These are phyloP conservation scores for Serendipita sp. DNA, from an alignment of 768 basidiomycete species.

Conservation along the genomic window DNA sequence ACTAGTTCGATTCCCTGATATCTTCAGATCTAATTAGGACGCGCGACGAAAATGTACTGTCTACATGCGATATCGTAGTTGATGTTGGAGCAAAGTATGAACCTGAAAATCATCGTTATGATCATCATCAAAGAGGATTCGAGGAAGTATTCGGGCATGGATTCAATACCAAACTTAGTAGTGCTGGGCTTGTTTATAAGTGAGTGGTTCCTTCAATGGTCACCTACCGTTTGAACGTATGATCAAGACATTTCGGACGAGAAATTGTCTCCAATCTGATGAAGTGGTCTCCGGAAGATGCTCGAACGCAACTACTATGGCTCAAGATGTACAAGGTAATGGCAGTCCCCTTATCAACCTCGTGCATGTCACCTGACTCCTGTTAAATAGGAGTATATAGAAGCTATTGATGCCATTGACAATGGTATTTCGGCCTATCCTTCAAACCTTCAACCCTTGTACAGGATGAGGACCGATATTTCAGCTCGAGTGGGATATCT, in stretches of 20 bases:
- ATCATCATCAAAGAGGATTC: constrained; percentile 95
- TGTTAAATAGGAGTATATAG: constrained; percentile 61
- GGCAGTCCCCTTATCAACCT: background rate
- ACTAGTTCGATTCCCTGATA: background rate
- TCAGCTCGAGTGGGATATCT: constrained; percentile 67
- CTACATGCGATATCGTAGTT: constrained; percentile 82
- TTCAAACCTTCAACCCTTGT: constrained; percentile 42
- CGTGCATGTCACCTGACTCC: background rate
- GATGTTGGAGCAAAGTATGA: constrained; percentile 94
- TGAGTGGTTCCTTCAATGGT: constrained; percentile 21
- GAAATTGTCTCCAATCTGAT: constrained; percentile 59
- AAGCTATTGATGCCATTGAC: constrained; percentile 87
- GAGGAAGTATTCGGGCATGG: constrained; percentile 76
- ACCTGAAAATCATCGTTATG: constrained; percentile 58
- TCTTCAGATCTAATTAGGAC: constrained; percentile 46
- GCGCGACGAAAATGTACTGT: constrained; percentile 53
- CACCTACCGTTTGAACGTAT: background rate
- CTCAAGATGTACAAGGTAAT: constrained; percentile 72
- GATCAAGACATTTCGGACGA: constrained; percentile 65
- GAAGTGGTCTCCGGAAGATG: constrained; percentile 34
- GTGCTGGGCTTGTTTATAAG: constrained; percentile 95
- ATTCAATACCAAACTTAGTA: constrained; percentile 76
- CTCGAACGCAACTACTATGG: constrained; percentile 61
- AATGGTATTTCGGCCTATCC: constrained; percentile 83
- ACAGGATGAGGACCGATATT: constrained; percentile 67